Percentiles rank a stretch among this genome's conserved stretches.
Conservation (phyloP, 78 protist genomes). For the Bodo saltans region DNA sequence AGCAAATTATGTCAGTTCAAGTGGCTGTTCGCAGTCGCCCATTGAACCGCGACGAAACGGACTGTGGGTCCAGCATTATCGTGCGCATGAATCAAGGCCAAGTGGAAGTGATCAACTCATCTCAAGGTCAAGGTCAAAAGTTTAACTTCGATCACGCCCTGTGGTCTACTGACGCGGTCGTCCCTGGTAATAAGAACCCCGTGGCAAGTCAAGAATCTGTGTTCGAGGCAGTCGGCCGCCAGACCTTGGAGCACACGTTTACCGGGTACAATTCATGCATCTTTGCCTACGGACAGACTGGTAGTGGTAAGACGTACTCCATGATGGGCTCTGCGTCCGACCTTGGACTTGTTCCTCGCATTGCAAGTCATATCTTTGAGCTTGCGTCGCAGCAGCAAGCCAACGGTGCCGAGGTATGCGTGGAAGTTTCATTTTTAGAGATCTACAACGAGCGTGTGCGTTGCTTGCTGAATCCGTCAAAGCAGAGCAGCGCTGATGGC, state of each 20-base stretch:
- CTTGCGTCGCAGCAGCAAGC: background rate
- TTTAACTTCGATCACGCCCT: constrained; percentile 66
- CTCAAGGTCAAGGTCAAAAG: too few relatives aligned
- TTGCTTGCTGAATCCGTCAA: background rate
- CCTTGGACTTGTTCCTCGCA: constrained; percentile 23
- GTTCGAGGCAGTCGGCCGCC: background rate
- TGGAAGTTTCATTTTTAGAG: constrained; percentile 19
- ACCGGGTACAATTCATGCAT: constrained; percentile 59
- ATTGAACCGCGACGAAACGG: too few relatives aligned
- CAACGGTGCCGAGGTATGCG: background rate
- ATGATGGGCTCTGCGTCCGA: constrained; percentile 34
- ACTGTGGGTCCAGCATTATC: too few relatives aligned
- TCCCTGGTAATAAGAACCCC: too few relatives aligned
- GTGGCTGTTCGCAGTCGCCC: too few relatives aligned
- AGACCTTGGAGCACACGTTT: constrained; percentile 15
- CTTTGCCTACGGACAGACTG: constrained; percentile 69
- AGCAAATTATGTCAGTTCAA: background rate
- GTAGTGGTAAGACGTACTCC: constrained; percentile 54
- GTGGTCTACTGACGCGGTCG: constrained; percentile 47
- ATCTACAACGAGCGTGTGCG: constrained; percentile 34
- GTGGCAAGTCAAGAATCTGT: background rate
- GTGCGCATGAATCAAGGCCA: too few relatives aligned
- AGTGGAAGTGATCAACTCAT: too few relatives aligned
- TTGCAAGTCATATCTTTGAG: constrained; percentile 19
- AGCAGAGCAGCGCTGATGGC: background rate